Conservation (phyloP, 371 early-diverging fungal genomes). For the Blakeslea trispora region DNA sequence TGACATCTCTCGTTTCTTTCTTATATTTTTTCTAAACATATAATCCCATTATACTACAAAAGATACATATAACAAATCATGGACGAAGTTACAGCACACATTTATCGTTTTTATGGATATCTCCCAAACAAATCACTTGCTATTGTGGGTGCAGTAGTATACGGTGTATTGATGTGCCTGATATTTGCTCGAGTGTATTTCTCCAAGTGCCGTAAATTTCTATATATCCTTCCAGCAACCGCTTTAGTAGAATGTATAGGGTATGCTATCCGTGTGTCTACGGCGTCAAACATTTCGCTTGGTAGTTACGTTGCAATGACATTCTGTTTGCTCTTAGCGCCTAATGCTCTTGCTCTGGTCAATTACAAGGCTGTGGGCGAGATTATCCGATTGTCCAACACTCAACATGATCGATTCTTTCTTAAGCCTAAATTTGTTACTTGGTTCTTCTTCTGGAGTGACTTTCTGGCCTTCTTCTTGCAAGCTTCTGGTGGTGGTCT, state of each 20-base stretch:
- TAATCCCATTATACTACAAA: too few species aligned
- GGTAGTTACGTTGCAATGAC: constrained; percentile 31
- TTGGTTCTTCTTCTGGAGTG: constrained; percentile 47
- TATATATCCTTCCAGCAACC: constrained; percentile 35
- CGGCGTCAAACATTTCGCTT: constrained; percentile 25
- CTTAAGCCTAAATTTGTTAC: constrained; percentile 39
- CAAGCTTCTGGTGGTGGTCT: constrained; percentile 22
- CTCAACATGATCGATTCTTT: constrained; percentile 14
- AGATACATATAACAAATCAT: too few species aligned
- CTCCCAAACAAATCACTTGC: too few species aligned
- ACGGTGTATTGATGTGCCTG: too few species aligned
- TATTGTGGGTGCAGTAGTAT: too few species aligned
- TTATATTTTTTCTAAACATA: too few species aligned
- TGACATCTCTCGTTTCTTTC: too few species aligned
- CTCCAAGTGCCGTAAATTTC: neutral
- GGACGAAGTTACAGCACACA: too few species aligned
- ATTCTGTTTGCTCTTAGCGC: constrained; percentile 35
- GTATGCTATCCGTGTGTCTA: constrained; percentile 28
- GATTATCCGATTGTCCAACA: constrained; percentile 23
- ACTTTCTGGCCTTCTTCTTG: constrained; percentile 22
- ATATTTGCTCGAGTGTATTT: too few species aligned
- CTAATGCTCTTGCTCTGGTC: constrained; percentile 42
- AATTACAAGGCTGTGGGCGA: constrained; percentile 45
- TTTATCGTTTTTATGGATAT: too few species aligned
- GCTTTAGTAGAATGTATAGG: constrained; percentile 38